A percentile compares a stretch with the other conserved stretches of the same genome.
Conservation (phyloP, 345 rosid species). For the Hypericum perforatum region DNA sequence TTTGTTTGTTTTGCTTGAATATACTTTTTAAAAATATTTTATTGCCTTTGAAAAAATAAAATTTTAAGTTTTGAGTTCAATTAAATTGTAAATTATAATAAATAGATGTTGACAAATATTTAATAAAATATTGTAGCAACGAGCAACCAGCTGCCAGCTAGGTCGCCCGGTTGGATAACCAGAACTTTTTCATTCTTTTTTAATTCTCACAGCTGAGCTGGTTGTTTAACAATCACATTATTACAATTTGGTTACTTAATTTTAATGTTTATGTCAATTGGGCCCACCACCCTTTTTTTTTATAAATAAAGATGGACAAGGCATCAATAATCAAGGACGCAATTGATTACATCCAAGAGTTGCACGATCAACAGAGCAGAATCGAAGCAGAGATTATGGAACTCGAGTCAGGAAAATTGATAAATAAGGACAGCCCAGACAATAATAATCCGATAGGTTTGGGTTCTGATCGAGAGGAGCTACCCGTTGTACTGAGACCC, state of each 20-base stretch:
- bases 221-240: too few species aligned
- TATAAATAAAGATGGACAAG: constrained; percentile 67
- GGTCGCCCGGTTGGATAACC: too few species aligned
- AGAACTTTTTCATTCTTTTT: too few species aligned
- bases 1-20: neutral
- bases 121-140: too few species aligned
- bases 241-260: too few species aligned
- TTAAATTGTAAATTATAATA: too few species aligned
- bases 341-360: constrained; percentile 70
- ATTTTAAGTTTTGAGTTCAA: too few species aligned
- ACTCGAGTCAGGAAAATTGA: constrained; percentile 47
- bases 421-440: constrained; percentile 4
- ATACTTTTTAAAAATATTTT: neutral
- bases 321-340: constrained; percentile 98
- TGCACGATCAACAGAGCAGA: constrained; percentile 67
- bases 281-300: neutral
- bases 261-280: too few species aligned
- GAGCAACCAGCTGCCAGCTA: too few species aligned
- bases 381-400: constrained; percentile 64
- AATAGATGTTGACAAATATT: too few species aligned
- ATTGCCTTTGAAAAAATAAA: neutral
- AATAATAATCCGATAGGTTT: constrained; percentile 9
- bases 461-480: constrained; percentile 44
- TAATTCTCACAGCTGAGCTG: too few species aligned
- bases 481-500: constrained; percentile 45